These are phyloP conservation scores for Fusarium siculi DNA, from an alignment of 2,329 filamentous ascomycete genomes.

Conservation along the genomic window DNA sequence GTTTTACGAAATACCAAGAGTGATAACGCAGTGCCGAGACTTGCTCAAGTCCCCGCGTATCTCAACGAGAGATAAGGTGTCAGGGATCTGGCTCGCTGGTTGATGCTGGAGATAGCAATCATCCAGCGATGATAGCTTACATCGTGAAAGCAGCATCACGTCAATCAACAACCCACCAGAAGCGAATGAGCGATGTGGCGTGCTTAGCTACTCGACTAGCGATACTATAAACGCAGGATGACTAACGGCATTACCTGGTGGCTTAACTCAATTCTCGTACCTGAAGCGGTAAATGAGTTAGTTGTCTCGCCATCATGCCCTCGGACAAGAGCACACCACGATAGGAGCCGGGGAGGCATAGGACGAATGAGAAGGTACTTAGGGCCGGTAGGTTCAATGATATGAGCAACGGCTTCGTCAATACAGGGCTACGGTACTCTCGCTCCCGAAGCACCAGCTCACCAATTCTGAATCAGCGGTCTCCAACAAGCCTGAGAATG, in stretches of 20 bases:
- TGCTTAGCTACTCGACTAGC: not conserved
- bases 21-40: constrained; percentile 24
- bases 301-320: constrained; percentile 12
- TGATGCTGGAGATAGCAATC: not conserved
- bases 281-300: not conserved
- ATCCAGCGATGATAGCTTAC: not conserved
- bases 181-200: not conserved
- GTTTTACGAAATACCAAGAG: constrained; percentile 26
- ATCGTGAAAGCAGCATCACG: not conserved
- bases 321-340: constrained; percentile 13
- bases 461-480: constrained; percentile 2
- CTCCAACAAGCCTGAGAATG: constrained; percentile 1
- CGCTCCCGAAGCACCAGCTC: not conserved
- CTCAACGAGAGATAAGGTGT: constrained; percentile 11
- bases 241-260: constrained; percentile 20
- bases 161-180: not conserved
- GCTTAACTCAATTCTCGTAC: not conserved
- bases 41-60: constrained; percentile 9
- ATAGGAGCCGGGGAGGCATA: not conserved
- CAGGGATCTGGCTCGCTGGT: not conserved
- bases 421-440: not conserved
- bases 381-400: not conserved
- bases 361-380: not conserved
- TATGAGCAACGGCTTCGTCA: not conserved
- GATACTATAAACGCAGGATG: not conserved